Percentiles rank a stretch among this genome's conserved stretches.
Conservation (phyloP, 164 flowering plant genomes). For the Nymphaea colorata region DNA sequence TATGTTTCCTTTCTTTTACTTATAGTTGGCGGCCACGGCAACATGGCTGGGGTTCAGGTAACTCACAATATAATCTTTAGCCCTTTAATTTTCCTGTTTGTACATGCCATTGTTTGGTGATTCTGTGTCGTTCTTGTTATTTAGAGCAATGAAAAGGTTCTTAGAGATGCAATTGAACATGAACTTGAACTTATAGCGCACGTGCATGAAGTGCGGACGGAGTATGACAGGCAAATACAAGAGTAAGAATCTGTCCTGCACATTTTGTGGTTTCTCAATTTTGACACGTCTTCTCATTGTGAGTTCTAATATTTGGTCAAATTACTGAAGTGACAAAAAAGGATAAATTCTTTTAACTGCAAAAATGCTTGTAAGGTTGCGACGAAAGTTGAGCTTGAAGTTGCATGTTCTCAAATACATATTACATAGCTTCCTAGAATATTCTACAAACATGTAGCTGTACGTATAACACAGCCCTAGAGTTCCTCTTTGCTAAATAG, state of each 20-base stretch:
- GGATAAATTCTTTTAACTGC: too few relatives aligned
- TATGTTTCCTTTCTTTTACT: neutral
- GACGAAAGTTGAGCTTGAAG: too few relatives aligned
- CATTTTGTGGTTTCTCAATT: neutral
- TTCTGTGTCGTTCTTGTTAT: neutral
- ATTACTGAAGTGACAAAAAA: neutral
- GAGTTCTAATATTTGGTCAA: neutral
- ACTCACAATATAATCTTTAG: neutral
- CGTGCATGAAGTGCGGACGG: slow-evolving; percentile 89
- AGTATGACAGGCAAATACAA: slow-evolving; percentile 85
- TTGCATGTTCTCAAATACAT: too few relatives aligned
- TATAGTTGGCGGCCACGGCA: slow-evolving; percentile 50
- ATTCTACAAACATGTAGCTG: too few relatives aligned
- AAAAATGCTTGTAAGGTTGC: too few relatives aligned
- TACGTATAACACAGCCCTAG: too few relatives aligned
- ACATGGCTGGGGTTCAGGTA: slow-evolving; percentile 76
- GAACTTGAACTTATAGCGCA: slow-evolving; percentile 85
- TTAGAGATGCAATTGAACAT: slow-evolving; percentile 83
- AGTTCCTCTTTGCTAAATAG: too few relatives aligned
- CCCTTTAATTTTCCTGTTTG: neutral
- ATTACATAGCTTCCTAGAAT: too few relatives aligned
- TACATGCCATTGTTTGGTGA: neutral
- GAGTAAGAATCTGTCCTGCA: slow-evolving; percentile 36
- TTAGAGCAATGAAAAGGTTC: slow-evolving; percentile 31
- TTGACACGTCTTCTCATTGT: neutral